Base-by-base conservation (phyloP, 139 green algal genomes). In the Ettlia oleoabundans region DNA sequence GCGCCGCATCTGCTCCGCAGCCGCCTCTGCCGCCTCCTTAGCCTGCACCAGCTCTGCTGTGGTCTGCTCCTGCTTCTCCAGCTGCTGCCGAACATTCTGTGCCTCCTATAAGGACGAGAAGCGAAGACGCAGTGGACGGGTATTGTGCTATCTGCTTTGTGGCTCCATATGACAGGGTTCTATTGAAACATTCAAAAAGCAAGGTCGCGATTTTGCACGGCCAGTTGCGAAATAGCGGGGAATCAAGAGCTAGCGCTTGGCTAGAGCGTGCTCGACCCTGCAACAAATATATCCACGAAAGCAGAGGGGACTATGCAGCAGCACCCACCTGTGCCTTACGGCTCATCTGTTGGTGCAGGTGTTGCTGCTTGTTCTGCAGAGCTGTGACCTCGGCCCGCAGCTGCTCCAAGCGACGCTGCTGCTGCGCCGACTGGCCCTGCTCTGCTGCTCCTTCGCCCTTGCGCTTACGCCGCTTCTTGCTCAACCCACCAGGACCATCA, bases 391-490 rank as follows among this genome's bases (percentile, higher is more conserved):
- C 51, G 1, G 58, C 24, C 24, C 73, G 73, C 52, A 80, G 73
- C 73, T 68, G 38, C 73, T 80, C 63, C 73, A 80, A 40, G 22
- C 73, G 58, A 0, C 73, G 73, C 24, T 61, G 73, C 73, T 80
- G 73, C 55, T 65, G 55, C 55, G 55, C 15, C n/a, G n/a, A n/a
- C 55, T 65, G 55, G 21, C 30, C 55, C 21, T 65, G 55, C 15
- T 28, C 47, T 10, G 47, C 15, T 15, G 15, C 13, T 15, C 15
- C 47, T 10, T 10, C 55, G 55, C 55, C 18, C 55, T 65, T 65
- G 18, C 55, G 55, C 55, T 65, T 65, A 22, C 55, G 55, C 55
- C 55, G 55, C 55, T 65, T 65, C 55, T 65, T 65, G 55, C 55
- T 22, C 18, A n/a, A 32, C 18, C 55, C 55, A n/a, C 18, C 55